Evolutionary conservation across 1,139 yeast species (phyloP).

Genomic region (Geotrichum klebahnii): DNA sequence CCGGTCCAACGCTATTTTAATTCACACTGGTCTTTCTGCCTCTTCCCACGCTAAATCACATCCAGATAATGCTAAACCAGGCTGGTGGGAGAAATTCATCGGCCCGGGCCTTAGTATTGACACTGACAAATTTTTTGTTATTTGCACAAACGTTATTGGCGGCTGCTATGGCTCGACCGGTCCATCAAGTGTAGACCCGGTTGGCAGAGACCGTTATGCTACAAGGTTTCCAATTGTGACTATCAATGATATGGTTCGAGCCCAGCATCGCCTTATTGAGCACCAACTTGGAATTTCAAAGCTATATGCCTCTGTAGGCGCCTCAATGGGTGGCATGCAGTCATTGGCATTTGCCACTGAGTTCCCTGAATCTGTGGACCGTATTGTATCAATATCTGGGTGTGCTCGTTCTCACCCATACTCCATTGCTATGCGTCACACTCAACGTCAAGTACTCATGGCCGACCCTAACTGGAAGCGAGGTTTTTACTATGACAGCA

Average conservation of each 20-base stretch:
- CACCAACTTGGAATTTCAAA: slow-evolving; percentile 59
- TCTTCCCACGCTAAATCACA: slow-evolving; percentile 94
- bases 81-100: slow-evolving; percentile 96
- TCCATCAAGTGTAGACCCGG: slow-evolving; percentile 78
- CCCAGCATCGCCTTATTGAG: slow-evolving; percentile 66
- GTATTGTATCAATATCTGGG: slow-evolving; percentile 75
- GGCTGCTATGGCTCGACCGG: slow-evolving; percentile 97
- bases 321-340: slow-evolving; percentile 98
- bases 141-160: slow-evolving; percentile 87
- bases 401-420: slow-evolving; percentile 94
- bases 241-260: slow-evolving; percentile 85
- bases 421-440: slow-evolving; percentile 87
- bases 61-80: slow-evolving; percentile 60
- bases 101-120: slow-evolving; percentile 81
- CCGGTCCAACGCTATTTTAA: slow-evolving; percentile 65
- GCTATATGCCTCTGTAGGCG: slow-evolving; percentile 78
- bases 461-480: slow-evolving; percentile 93
- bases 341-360: slow-evolving; percentile 82
- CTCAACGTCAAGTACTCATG: slow-evolving; percentile 90
- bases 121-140: slow-evolving; percentile 72
- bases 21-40: slow-evolving; percentile 90
- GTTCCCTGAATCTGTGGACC: slow-evolving; percentile 69
- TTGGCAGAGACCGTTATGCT: slow-evolving; percentile 66
- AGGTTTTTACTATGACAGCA: slow-evolving; percentile 72
- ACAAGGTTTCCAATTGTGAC: slow-evolving; percentile 85